A percentile compares a stretch with the other conserved stretches of the same genome.
phyloP scores from a whole-genome alignment of 495 filamentous ascomycete genomes.

The Hypomontagnella monticulosa region DNA sequence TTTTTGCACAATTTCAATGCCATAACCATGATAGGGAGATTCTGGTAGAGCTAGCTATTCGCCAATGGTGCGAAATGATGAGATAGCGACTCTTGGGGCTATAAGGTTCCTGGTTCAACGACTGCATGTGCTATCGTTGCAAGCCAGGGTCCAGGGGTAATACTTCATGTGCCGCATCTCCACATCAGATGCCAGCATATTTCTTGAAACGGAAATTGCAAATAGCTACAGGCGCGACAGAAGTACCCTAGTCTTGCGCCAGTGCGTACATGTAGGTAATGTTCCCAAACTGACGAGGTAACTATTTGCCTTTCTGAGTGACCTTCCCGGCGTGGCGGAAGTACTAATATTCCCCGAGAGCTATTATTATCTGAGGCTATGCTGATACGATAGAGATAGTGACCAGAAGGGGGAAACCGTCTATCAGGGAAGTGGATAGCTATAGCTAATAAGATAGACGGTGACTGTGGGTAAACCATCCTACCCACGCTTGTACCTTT shows the following conservation, averaged over 20 bases:
- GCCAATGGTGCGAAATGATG: background rate
- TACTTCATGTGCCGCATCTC: slow-evolving; percentile 3
- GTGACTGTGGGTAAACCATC: background rate
- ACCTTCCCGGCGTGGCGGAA: background rate
- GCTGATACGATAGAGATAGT: background rate
- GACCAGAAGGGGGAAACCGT: background rate
- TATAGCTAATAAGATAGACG: background rate
- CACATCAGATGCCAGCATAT: background rate
- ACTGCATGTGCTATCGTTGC: background rate
- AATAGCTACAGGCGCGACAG: background rate
- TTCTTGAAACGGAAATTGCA: slow-evolving; percentile 12
- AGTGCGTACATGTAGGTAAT: background rate
- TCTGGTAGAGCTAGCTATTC: background rate
- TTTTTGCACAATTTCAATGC: background rate
- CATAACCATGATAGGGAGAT: background rate
- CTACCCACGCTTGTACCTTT: background rate
- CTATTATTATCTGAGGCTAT: background rate
- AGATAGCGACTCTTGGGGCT: background rate
- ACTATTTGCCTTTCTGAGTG: background rate
- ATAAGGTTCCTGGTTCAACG: background rate
- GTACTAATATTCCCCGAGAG: slow-evolving; percentile 1
- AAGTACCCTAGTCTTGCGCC: background rate
- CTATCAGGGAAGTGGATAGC: background rate
- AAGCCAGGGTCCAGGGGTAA: background rate
- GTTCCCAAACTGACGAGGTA: background rate